Evolutionary conservation across 2,329 filamentous ascomycete species (phyloP).

Genomic region (Fragosphaeria purpurea): DNA sequence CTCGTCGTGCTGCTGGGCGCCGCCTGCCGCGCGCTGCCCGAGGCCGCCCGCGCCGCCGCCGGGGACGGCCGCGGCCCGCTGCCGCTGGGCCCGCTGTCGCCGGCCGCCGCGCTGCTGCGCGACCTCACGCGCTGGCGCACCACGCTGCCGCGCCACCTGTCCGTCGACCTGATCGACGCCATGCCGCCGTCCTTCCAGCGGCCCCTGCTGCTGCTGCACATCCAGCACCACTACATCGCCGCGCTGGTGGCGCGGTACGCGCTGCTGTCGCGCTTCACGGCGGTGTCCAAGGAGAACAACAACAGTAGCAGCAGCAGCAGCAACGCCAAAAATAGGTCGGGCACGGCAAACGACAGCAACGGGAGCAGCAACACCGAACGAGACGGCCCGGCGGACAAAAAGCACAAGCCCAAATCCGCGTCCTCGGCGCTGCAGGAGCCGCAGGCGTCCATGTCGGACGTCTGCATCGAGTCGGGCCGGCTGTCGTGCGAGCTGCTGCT

Average conservation of each 20-base stretch:
- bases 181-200: constrained; percentile 25
- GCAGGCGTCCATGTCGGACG: constrained; percentile 22
- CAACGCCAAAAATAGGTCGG: too few species aligned
- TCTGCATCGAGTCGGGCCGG: constrained; percentile 26
- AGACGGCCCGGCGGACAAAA: too few species aligned
- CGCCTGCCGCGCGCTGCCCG: constrained; percentile 12
- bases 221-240: constrained; percentile 28
- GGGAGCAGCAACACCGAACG: too few species aligned
- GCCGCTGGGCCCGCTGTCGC: constrained; percentile 27
- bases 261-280: constrained; percentile 24
- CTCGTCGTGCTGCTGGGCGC: constrained; percentile 26
- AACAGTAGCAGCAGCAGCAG: constrained; percentile 14
- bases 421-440: neutral
- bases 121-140: constrained; percentile 28
- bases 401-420: too few species aligned
- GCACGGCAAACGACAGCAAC: too few species aligned
- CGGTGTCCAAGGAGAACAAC: constrained; percentile 14
- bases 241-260: constrained; percentile 27
- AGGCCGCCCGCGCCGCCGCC: neutral
- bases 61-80: constrained; percentile 16
- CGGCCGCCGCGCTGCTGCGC: constrained; percentile 27
- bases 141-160: constrained; percentile 25
- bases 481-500: constrained; percentile 23
- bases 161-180: constrained; percentile 21
- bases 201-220: constrained; percentile 26